Conservation (phyloP, 2,329 filamentous ascomycete species). For the Teratosphaeriaceae sp. region DNA sequence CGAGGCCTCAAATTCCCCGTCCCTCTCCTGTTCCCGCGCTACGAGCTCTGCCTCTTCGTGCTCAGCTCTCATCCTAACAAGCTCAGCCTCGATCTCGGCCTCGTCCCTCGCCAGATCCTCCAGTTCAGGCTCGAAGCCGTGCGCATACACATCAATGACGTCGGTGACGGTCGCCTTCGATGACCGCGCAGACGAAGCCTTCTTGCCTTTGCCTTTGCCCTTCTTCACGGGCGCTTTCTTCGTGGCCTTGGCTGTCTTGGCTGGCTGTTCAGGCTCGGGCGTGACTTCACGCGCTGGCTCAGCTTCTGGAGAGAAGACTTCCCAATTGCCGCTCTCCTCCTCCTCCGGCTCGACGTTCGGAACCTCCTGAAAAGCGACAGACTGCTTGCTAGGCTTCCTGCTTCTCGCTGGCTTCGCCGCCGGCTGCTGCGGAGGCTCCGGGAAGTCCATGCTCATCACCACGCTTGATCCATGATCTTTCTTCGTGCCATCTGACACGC, state of each 20-base stretch:
- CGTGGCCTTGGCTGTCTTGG: slow-evolving; percentile 3
- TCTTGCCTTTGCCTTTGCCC: slow-evolving; percentile 23
- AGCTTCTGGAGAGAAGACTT: background rate
- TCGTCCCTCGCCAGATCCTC: slow-evolving; percentile 16
- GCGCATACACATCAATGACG: no score
- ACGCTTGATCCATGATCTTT: slow-evolving; percentile 23
- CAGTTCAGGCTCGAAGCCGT: slow-evolving; percentile 10
- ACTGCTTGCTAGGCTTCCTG: slow-evolving; percentile 15
- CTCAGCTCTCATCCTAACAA: slow-evolving; percentile 24
- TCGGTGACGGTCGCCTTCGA: slow-evolving; percentile 17
- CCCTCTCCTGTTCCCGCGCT: slow-evolving; percentile 21
- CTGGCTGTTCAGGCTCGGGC: slow-evolving; percentile 12
- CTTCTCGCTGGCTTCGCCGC: slow-evolving; percentile 14
- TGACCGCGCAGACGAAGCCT: slow-evolving; percentile 19
- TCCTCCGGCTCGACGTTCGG: background rate
- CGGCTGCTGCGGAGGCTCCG: slow-evolving; percentile 23
- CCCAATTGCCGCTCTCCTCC: background rate
- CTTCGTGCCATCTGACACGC: slow-evolving; percentile 31
- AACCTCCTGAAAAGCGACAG: background rate
- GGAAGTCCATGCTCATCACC: slow-evolving; percentile 16
- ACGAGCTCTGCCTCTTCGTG: slow-evolving; percentile 8
- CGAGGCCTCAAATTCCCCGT: slow-evolving; percentile 31
- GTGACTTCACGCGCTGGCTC: background rate
- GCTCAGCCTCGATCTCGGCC: slow-evolving; percentile 27
- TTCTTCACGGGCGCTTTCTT: slow-evolving; percentile 23